A percentile compares a stretch with the other conserved stretches of the same genome.
Evolutionary conservation across 495 filamentous ascomycete species (phyloP).

Genomic region (Amphirosellinia nigrospora): DNA sequence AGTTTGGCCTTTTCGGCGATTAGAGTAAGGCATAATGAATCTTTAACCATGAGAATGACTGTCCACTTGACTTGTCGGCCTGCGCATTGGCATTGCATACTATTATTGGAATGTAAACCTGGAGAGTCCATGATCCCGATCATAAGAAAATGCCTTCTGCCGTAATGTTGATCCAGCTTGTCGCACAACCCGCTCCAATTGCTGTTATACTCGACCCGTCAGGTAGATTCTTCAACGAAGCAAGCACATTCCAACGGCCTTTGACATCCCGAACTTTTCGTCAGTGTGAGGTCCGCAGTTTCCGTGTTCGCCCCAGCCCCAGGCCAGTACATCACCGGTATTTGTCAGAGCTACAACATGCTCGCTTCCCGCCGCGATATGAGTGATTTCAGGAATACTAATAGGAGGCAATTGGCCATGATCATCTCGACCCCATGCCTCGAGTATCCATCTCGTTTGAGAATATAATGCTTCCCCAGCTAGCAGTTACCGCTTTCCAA

Average conservation of each 20-base stretch:
- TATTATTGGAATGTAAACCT: neutral
- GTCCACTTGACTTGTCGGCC: neutral
- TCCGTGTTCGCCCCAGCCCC: conserved; percentile 98
- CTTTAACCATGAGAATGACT: neutral
- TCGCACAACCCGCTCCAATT: conserved; percentile 86
- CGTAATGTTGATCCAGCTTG: conserved; percentile 73
- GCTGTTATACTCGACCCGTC: conserved; percentile 52
- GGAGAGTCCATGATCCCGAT: neutral
- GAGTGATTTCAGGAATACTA: conserved; percentile 54
- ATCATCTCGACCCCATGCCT: conserved; percentile 80
- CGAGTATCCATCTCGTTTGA: conserved; percentile 59
- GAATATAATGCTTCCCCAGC: conserved; percentile 84
- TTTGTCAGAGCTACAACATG: conserved; percentile 74
- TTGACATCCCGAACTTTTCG: conserved; percentile 68
- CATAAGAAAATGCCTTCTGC: conserved; percentile 36
- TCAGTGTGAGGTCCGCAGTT: conserved; percentile 79
- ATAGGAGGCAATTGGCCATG: conserved; percentile 77
- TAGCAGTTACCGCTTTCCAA: conserved; percentile 70
- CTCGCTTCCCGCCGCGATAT: conserved; percentile 84
- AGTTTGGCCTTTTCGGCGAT: conserved; percentile 59
- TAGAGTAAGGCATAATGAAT: conserved; percentile 26
- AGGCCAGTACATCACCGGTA: conserved; percentile 69
- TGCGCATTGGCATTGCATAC: neutral
- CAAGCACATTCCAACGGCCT: conserved; percentile 66
- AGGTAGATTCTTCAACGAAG: conserved; percentile 55